Conservation (phyloP, 1,284 basidiomycete genomes). For the Sphaerobolus stellatus region DNA sequence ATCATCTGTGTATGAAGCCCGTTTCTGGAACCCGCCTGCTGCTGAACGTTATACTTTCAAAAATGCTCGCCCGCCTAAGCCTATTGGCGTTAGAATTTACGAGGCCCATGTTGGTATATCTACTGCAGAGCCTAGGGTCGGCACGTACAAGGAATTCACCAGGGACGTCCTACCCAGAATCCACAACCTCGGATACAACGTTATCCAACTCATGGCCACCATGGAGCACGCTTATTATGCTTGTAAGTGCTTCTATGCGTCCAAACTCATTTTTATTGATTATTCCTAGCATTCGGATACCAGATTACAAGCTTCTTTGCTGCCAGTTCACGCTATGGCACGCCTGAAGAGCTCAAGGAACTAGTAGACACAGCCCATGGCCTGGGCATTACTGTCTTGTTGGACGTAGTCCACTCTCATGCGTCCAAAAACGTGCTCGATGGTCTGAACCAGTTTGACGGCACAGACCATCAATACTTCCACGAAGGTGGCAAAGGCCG, state of each 20-base stretch:
- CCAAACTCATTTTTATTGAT: conserved; percentile 15
- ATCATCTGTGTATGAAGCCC: conserved; percentile 91
- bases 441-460: conserved; percentile 94
- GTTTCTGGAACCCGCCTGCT: conserved; percentile 95
- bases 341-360: conserved; percentile 93
- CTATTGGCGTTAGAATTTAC: conserved; percentile 82
- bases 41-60: conserved; percentile 80
- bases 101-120: conserved; percentile 99
- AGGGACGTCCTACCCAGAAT: conserved; percentile 83
- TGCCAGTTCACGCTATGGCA: conserved; percentile 92
- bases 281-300: conserved; percentile 83
- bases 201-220: conserved; percentile 95
- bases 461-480: conserved; percentile 96
- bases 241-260: conserved; percentile 52
- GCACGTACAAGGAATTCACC: conserved; percentile 96
- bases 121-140: conserved; percentile 82
- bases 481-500: conserved; percentile 88
- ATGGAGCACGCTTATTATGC: conserved; percentile 99
- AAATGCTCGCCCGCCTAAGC: conserved; percentile 67
- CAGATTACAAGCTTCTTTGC: conserved; percentile 98
- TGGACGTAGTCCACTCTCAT: conserved; percentile 97
- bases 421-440: conserved; percentile 98
- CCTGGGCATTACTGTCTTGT: conserved; percentile 88
- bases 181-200: conserved; percentile 90
- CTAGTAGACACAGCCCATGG: conserved; percentile 94